Evolutionary conservation across 1,284 basidiomycete genomes (phyloP).

Genomic region (Leccinum pachyderme): DNA sequence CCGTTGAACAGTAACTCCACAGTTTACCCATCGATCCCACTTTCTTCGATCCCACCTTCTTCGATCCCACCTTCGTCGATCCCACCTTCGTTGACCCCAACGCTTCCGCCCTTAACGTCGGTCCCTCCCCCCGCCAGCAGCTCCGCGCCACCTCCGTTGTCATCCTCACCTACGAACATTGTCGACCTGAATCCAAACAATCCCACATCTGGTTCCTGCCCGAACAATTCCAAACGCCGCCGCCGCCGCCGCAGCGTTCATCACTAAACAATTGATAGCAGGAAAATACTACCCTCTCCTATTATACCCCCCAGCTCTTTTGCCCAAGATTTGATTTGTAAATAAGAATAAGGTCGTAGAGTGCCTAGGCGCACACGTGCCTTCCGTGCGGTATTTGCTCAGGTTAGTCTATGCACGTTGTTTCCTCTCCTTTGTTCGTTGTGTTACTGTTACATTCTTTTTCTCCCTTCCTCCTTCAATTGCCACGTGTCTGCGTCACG

Average conservation of each 20-base stretch:
- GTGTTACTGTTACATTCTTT: not conserved
- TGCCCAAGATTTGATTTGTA: not conserved
- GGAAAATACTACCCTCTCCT: not conserved
- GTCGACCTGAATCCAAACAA: not conserved
- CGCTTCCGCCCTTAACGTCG: not conserved
- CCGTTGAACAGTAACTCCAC: not conserved
- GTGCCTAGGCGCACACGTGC: not conserved
- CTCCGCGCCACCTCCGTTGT: not conserved
- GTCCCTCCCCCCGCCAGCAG: not conserved
- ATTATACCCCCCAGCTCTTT: too few relatives aligned
- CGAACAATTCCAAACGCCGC: not conserved
- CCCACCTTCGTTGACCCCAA: not conserved
- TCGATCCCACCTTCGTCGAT: not conserved
- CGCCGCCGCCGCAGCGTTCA: slow-evolving; percentile 14
- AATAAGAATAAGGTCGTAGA: not conserved
- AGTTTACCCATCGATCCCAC: not conserved
- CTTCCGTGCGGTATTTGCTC: not conserved
- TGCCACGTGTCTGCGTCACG: slow-evolving; percentile 2
- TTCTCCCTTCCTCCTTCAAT: not conserved
- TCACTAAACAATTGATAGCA: slow-evolving; percentile 1
- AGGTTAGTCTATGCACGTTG: not conserved
- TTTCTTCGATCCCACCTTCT: not conserved
- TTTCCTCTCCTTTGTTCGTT: not conserved
- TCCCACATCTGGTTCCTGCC: not conserved
- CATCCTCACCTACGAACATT: not conserved